Conservation (phyloP, 768 basidiomycete species). For the Xanthoconium purpureum region DNA sequence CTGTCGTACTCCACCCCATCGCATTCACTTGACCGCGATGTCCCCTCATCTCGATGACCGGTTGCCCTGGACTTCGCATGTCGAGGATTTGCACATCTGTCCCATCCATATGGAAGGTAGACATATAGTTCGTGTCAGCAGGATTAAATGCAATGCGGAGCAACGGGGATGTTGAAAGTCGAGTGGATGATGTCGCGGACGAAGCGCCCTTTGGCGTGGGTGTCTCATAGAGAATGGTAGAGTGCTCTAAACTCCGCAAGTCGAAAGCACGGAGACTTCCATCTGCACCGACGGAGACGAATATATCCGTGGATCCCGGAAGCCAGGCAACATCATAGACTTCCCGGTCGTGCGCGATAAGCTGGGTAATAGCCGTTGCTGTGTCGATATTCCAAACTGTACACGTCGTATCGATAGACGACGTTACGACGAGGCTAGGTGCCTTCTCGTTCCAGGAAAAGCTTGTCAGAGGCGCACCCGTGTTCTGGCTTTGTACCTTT, state of each 20-base stretch:
- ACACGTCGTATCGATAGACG: conserved; percentile 97
- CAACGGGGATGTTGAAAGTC: conserved; percentile 76
- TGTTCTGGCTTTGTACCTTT: conserved; percentile 81
- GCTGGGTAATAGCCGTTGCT: conserved; percentile 89
- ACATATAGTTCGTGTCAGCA: conserved; percentile 90
- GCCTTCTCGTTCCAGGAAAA: conserved; percentile 97
- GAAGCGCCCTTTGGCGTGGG: conserved; percentile 73
- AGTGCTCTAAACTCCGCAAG: conserved; percentile 93
- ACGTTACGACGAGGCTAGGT: conserved; percentile 90
- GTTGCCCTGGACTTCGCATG: conserved; percentile 94
- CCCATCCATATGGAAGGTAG: conserved; percentile 94
- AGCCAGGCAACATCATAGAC: conserved; percentile 99
- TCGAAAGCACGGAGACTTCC: conserved; percentile 96
- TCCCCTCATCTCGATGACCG: conserved; percentile 86
- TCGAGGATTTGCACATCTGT: conserved; percentile 89
- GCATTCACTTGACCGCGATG: conserved; percentile 83
- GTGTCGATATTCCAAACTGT: conserved; percentile 99
- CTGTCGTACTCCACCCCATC: conserved; percentile 85
- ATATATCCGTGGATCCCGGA: conserved; percentile 92
- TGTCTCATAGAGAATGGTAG: conserved; percentile 96
- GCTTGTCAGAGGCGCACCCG: conserved; percentile 88
- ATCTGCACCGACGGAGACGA: conserved; percentile 97
- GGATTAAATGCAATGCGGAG: conserved; percentile 91
- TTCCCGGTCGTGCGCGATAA: conserved; percentile 95
- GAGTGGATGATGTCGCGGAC: conserved; percentile 54